phyloP scores from a whole-genome alignment of 345 rosid species.

The Garcia nutans region DNA sequence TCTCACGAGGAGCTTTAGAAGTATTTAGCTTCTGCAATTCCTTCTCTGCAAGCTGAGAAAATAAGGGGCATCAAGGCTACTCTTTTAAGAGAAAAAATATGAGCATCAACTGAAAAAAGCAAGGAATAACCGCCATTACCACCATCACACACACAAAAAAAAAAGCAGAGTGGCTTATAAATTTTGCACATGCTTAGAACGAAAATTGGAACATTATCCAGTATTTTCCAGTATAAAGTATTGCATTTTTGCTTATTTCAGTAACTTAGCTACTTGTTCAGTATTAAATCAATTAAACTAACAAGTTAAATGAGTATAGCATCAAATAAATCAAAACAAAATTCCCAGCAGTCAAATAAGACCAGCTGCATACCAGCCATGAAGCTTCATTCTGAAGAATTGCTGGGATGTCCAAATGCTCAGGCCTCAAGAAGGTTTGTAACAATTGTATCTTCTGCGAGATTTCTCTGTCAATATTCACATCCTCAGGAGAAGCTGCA shows the following conservation, averaged over 20 bases:
- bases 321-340: background rate
- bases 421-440: conserved; percentile 55
- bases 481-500: conserved; percentile 46
- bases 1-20: conserved; percentile 45
- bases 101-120: background rate
- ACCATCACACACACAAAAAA: too few relatives aligned
- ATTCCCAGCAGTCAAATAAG: background rate
- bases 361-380: conserved; percentile 51
- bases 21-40: conserved; percentile 48
- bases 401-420: conserved; percentile 56
- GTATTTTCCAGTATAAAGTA: background rate
- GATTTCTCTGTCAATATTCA: conserved; percentile 42
- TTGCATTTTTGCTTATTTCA: background rate
- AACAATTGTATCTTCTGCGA: conserved; percentile 45
- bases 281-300: too few relatives aligned
- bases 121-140: too few relatives aligned
- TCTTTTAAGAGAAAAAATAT: too few relatives aligned
- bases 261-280: background rate
- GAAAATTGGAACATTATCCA: too few relatives aligned
- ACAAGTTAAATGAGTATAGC: too few relatives aligned
- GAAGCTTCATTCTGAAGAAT: conserved; percentile 54
- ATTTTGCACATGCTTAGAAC: background rate
- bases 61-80: background rate
- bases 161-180: too few relatives aligned
- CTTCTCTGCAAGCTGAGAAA: conserved; percentile 58